Evolutionary conservation across 345 rosid species (phyloP), one percentile per base, ranked within the genome.

Genomic region (Camelina sativa): DNA sequence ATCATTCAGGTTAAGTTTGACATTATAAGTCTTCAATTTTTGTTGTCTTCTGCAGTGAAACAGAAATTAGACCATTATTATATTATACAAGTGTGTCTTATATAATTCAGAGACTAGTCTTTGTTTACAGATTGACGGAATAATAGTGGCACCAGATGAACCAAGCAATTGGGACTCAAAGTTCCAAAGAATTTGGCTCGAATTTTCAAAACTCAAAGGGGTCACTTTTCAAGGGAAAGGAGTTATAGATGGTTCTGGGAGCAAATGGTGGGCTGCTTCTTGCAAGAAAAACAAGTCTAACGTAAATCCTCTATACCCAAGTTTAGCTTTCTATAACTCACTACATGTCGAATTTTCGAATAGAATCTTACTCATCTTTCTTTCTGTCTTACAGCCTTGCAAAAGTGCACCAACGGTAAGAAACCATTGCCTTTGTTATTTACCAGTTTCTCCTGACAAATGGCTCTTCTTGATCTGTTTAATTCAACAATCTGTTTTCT

Each of bases 231-330:
- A 88, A 80, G 98, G 98, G 30, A 77, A 77, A 67, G 99, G 99
- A 71, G 84, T 92, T 48, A 89, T 95, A 78, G 96, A 95, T 78
- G 99, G 97, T 25, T 95, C 98, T 11, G 99, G 99, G 58, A 86
- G 96, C 79, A 89, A 92, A 82, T 95, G 99, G 99, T 95, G 99
- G 99, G 91, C 88, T 62, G 78, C 97, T 32, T 95, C 99, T 50
- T 95, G 99, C 94, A 92, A 92, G 82, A 92, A 81, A 89, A 92
- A 95, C 83, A 89, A 82, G 70, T 67, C 96, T 52, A 93, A 91
- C 73, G 98, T 93, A 88, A 71, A 43, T 73, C 69, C 48, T 52
- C 9, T 16, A 56, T 32, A 32, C 61, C 17, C 34, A 34, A 35
- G 12, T 41, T n/a, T 52, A 10, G 3, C 30, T 66, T 66, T 73